A percentile compares a stretch with the other conserved stretches of the same genome.
These are phyloP conservation scores for Elongisporangium anandrum DNA, from an alignment of 352 stramenopile genomes.

Conservation along the genomic window DNA sequence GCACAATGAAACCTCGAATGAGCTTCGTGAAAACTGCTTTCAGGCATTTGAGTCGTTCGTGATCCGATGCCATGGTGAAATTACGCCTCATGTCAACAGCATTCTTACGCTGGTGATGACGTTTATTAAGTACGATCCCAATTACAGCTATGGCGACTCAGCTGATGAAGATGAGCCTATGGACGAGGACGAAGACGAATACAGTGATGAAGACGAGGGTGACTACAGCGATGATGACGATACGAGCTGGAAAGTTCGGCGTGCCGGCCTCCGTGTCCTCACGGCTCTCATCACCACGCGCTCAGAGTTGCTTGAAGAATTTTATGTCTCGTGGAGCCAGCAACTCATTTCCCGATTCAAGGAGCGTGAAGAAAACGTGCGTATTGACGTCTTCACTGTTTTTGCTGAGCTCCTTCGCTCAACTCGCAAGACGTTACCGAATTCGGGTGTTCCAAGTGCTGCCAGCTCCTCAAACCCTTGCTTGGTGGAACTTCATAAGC, in stretches of 20 bases:
- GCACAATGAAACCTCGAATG: slow-evolving; percentile 93
- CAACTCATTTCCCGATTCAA: slow-evolving; percentile 89
- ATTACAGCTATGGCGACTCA: slow-evolving; percentile 97
- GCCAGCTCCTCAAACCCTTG: slow-evolving; percentile 30
- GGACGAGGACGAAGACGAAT: slow-evolving; percentile 83
- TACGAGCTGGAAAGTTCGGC: slow-evolving; percentile 97
- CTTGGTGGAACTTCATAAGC: slow-evolving; percentile 50
- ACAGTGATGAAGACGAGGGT: slow-evolving; percentile 74
- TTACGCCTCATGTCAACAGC: slow-evolving; percentile 91
- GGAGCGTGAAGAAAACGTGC: slow-evolving; percentile 98
- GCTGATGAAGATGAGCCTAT: slow-evolving; percentile 88
- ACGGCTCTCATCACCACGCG: slow-evolving; percentile 90
- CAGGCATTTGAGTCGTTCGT: slow-evolving; percentile 98
- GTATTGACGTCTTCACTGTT: slow-evolving; percentile 95
- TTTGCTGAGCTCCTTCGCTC: slow-evolving; percentile 91
- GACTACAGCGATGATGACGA: slow-evolving; percentile 94
- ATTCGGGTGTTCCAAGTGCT: slow-evolving; percentile 7
- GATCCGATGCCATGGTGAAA: slow-evolving; percentile 93
- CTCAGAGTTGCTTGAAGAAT: slow-evolving; percentile 73
- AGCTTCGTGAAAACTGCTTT: slow-evolving; percentile 98
- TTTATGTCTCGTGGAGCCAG: slow-evolving; percentile 84
- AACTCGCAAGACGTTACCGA: slow-evolving; percentile 48
- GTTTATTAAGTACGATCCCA: slow-evolving; percentile 98
- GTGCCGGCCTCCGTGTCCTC: slow-evolving; percentile 89
- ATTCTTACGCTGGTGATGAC: slow-evolving; percentile 89